Percentiles rank a stretch among this genome's conserved stretches.
Evolutionary conservation across 225 moss, liverwort and hornwort genomes (phyloP).

Genomic region (Ulota crispa): DNA sequence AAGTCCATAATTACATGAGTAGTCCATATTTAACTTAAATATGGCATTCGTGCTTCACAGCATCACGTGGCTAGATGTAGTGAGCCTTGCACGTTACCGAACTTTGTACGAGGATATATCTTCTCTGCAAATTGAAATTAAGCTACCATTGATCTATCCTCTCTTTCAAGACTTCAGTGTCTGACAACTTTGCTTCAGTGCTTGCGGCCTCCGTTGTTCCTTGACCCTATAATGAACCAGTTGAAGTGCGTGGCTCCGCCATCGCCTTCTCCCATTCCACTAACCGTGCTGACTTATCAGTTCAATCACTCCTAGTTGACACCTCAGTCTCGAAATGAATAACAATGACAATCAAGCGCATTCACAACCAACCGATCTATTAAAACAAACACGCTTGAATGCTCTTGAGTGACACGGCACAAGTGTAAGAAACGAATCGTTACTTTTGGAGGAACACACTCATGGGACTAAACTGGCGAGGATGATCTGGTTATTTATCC

Average conservation of each 20-base stretch:
- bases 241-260: background rate
- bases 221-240: background rate
- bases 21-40: no score
- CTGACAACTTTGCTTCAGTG: background rate
- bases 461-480: background rate
- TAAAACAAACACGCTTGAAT: background rate
- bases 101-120: no score
- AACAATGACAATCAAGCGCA: background rate
- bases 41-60: background rate
- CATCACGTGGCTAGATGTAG: background rate
- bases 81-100: background rate
- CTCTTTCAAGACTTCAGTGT: background rate
- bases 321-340: background rate
- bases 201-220: background rate
- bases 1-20: no score
- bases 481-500: background rate
- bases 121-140: background rate
- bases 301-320: background rate
- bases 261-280: slow-evolving; percentile 20
- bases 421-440: background rate
- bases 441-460: background rate
- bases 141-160: background rate
- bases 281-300: background rate
- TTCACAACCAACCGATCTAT: background rate
- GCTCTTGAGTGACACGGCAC: no score